Evolutionary conservation across 2,329 filamentous ascomycete genomes (phyloP), one percentile per base, ranked within the genome.

Genomic region (Fusarium kyushuense): DNA sequence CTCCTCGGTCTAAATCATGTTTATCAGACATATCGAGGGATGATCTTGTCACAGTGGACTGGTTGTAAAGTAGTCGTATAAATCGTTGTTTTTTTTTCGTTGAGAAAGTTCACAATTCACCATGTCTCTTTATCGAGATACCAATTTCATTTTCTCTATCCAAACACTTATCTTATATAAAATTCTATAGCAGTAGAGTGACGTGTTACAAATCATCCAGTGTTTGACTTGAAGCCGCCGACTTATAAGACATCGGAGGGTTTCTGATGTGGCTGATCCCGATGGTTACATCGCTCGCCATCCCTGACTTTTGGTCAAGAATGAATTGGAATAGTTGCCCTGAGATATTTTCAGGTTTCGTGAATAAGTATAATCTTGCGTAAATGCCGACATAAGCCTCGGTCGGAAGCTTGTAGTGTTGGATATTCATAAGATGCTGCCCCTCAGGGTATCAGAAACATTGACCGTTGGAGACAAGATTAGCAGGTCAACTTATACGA

Each of bases 11-110:
- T 14, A 16, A 21, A 21, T 41, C 41, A 13, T 23, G 23, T n/a
- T 41, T 45, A 14, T 21, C 32, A 6, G 61, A 60, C 21, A 25
- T 29, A 29, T 53, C 30, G 19, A 23, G 5, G 16, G 61, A 65
- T 5, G 38, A 13, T 13, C 25, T 42, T 5, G 32, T 32, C 8
- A 42, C 36, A 16, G 6, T 21, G 9, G 32, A 21, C n/a, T 41
- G 42, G 5, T 55, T 1, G 41, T 11, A 27, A 13, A 17, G 11
- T 27, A 27, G 10, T 13, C 11, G 23, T 12, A 13, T 25, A 29
- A 27, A 7, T 21, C 12, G 23, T 13, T 29, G 10, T 42, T 17
- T n/a, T 42, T 17, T n/a, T 43, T 19, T 13, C 11, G 12, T 5
- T 11, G 16, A 19, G 6, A 19, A 6, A 11, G 13, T 29, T 29